Evolutionary conservation across 148 eudicot genomes (phyloP).

Genomic region (Gaultheria prostrata): DNA sequence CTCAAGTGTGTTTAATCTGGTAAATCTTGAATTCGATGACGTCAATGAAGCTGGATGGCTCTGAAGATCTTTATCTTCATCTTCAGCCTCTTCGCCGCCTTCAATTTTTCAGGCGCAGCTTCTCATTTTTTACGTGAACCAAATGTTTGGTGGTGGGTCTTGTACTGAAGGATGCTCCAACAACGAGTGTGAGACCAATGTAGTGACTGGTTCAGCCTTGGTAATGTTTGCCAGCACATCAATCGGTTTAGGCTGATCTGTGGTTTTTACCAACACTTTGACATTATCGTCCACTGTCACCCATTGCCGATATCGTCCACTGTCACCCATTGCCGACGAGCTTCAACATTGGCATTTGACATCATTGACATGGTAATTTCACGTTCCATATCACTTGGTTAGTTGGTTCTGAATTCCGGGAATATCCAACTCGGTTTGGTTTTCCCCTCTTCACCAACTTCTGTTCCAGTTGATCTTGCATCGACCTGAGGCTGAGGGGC

Average conservation of each 20-base stretch:
- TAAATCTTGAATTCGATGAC: too few relatives aligned
- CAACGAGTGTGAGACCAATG: too few relatives aligned
- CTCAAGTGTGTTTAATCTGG: too few relatives aligned
- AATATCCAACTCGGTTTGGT: background rate
- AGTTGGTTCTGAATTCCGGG: too few relatives aligned
- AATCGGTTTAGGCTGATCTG: background rate
- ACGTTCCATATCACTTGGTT: background rate
- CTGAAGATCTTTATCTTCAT: too few relatives aligned
- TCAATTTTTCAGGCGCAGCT: too few relatives aligned
- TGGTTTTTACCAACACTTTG: background rate
- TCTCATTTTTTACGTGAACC: too few relatives aligned
- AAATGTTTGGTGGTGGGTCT: too few relatives aligned
- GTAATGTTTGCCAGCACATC: background rate
- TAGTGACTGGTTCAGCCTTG: background rate
- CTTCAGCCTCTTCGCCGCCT: too few relatives aligned
- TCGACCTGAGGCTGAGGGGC: background rate
- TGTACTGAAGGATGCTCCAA: too few relatives aligned
- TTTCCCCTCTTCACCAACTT: background rate
- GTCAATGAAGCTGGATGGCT: too few relatives aligned
- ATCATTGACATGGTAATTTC: background rate
- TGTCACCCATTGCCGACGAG: background rate
- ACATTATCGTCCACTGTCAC: background rate
- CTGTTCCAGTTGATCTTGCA: background rate
- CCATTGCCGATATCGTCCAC: too few relatives aligned
- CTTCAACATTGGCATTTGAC: conserved; percentile 1